Evolutionary conservation across 2,329 filamentous ascomycete genomes (phyloP).

Genomic region (Neofusicoccum laricinum): DNA sequence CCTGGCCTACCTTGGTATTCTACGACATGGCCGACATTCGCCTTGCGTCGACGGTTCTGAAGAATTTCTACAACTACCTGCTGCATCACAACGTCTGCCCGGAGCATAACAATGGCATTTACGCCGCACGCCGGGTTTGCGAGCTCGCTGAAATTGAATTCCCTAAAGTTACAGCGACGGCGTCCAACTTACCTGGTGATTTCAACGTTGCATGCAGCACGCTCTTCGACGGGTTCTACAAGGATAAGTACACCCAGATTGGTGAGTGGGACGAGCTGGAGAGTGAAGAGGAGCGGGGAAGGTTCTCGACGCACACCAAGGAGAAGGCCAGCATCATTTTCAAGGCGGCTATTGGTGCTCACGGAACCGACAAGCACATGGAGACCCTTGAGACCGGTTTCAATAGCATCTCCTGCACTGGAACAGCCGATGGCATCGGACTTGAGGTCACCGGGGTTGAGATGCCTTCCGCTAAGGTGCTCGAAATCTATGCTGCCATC

Average conservation of each 20-base stretch:
- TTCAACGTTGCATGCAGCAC: conserved; percentile 77
- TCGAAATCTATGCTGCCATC: conserved; percentile 46
- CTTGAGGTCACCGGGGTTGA: conserved; percentile 49
- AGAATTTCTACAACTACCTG: conserved; percentile 87
- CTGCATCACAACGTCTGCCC: conserved; percentile 81
- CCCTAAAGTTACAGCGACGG: conserved; percentile 54
- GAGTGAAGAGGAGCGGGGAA: not conserved
- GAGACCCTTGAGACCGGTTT: not conserved
- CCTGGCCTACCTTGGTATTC: conserved; percentile 54
- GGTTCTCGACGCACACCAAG: conserved; percentile 25
- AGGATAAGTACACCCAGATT: conserved; percentile 40
- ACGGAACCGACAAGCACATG: conserved; percentile 42
- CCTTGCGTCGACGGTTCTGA: conserved; percentile 65
- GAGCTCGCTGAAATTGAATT: conserved; percentile 66
- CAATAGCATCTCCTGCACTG: conserved; percentile 19
- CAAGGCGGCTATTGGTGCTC: conserved; percentile 48
- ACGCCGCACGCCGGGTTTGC: conserved; percentile 65
- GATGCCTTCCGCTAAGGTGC: conserved; percentile 42
- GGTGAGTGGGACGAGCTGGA: conserved; percentile 39
- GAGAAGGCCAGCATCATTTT: conserved; percentile 50
- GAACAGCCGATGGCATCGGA: conserved; percentile 24
- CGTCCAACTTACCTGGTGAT: conserved; percentile 62
- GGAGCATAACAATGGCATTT: conserved; percentile 69
- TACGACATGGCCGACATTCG: conserved; percentile 50
- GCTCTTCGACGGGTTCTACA: conserved; percentile 60